Base-by-base conservation (phyloP, 768 basidiomycete genomes). In the Serendipita sp. region DNA sequence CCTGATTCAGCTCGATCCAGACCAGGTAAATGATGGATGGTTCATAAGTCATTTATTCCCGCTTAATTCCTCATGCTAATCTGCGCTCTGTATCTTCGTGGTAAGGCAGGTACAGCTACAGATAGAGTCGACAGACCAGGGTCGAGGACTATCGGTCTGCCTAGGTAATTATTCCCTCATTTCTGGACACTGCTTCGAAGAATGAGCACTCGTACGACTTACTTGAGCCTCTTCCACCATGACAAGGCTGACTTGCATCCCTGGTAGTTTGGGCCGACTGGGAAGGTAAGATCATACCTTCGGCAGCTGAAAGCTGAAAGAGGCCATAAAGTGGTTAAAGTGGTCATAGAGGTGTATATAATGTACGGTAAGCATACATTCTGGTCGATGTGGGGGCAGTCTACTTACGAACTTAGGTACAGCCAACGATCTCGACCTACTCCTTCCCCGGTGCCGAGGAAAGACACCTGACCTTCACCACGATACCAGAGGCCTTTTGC, bases 181-280 rank as follows among this genome's bases (percentile, higher is more conserved):
- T 83, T 63, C 77, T 81, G 38, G 82, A 84, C 66, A 78, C 85
- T 66, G 82, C 79, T 18, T 80, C 81, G 34, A 84, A 84, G 74
- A 81, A 82, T 66, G 83, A 83, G 11, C 83, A 85, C 69, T 84
- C 78, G 81, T 81, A 67, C 69, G 79, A 13, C 13, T 69, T 24
- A 30, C 32, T 3, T 32, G 10, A 11, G 3, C 8, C 24, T 11
- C 32, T 35, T 28, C 46, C 10, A 56, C 15, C 18, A 13, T 64
- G 5, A 41, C 13, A 13, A 51, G 38, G 10, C 41, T 64, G 16
- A 11, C 30, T 16, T 46, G 5, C 7, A 8, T n/a, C 30, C n/a
- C 16, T 34, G 18, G 60, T 82, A 80, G 66, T 72, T 83, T 16
- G 81, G 83, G 0, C 83, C 83, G 0, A 81, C 75, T 1, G 80